These are phyloP conservation scores for Inga laurina DNA, from an alignment of 306 rosid genomes.

Conservation along the genomic window DNA sequence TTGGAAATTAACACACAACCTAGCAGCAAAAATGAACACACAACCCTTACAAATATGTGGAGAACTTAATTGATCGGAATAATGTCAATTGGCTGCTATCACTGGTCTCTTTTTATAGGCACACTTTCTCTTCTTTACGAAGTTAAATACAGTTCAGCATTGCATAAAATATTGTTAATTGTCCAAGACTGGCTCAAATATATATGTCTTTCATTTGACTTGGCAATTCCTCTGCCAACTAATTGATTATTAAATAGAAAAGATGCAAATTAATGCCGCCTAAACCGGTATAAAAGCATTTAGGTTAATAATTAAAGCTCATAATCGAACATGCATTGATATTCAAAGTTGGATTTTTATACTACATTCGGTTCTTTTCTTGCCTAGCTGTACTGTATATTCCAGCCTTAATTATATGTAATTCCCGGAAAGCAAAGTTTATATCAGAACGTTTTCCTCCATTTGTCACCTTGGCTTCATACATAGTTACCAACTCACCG, in stretches of 20 bases:
- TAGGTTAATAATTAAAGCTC: neutral
- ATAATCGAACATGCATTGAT: neutral
- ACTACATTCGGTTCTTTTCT: neutral
- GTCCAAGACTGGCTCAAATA: neutral
- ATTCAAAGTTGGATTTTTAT: neutral
- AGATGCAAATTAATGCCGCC: neutral
- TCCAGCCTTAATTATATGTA: neutral
- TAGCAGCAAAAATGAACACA: no score
- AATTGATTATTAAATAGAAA: neutral
- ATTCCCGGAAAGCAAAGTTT: neutral
- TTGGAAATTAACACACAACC: neutral
- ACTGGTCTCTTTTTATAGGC: constrained; percentile 22
- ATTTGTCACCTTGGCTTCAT: neutral
- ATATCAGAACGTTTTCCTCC: neutral
- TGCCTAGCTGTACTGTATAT: neutral
- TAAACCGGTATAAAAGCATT: neutral
- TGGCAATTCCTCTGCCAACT: neutral
- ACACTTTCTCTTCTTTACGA: neutral
- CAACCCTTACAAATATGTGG: neutral
- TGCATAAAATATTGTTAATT: constrained; percentile 12
- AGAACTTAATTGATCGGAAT: constrained; percentile 5
- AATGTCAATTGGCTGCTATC: constrained; percentile 15
- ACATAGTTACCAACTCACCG: neutral
- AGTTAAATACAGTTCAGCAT: constrained; percentile 14
- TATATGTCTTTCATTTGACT: neutral